Conservation (phyloP, 2,329 filamentous ascomycete genomes). For the Xylariaceae sp. region DNA sequence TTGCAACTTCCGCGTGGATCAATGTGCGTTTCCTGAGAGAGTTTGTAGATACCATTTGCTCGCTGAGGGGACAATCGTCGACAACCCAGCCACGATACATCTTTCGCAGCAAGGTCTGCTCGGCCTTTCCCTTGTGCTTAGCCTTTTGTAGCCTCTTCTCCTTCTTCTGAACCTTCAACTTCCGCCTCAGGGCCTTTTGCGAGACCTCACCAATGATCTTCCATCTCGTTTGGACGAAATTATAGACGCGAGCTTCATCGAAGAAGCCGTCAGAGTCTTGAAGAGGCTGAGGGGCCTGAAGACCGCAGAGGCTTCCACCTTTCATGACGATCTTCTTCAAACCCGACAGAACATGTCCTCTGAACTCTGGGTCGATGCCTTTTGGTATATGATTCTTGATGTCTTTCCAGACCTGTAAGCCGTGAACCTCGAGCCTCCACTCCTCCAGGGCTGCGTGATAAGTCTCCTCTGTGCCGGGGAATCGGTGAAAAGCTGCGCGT, state of each 20-base stretch:
- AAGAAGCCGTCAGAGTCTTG: conserved; percentile 40
- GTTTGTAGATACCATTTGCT: no score
- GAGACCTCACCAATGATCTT: neutral
- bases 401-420: conserved; percentile 40
- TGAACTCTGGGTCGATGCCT: conserved; percentile 24
- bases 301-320: conserved; percentile 34
- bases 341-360: conserved; percentile 36
- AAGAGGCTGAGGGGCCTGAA: conserved; percentile 24
- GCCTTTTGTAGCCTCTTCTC: neutral
- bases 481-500: conserved; percentile 51
- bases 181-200: neutral
- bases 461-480: conserved; percentile 39
- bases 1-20: no score
- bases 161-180: neutral
- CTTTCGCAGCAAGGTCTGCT: no score
- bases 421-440: conserved; percentile 40
- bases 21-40: no score
- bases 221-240: conserved; percentile 41
- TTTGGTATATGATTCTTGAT: conserved; percentile 36
- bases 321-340: conserved; percentile 50
- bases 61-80: no score
- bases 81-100: no score
- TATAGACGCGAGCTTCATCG: conserved; percentile 36
- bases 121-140: conserved; percentile 2
- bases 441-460: conserved; percentile 41